Evolutionary conservation across 2,329 filamentous ascomycete genomes (phyloP).

Genomic region (Alternaria dauci): DNA sequence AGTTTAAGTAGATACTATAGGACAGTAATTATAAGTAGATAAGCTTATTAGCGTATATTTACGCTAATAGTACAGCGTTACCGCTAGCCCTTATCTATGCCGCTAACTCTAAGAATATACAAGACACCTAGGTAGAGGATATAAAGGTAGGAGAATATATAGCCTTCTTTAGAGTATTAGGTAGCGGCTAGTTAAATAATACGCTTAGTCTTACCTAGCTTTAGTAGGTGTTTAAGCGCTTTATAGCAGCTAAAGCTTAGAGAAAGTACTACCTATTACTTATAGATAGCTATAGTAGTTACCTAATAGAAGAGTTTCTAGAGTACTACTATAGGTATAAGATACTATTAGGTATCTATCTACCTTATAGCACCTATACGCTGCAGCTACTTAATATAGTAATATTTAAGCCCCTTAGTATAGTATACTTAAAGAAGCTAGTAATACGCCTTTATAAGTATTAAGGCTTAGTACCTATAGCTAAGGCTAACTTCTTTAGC

Average conservation of each 20-base stretch:
- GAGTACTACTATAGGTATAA: constrained; percentile 20
- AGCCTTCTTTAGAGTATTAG: not conserved
- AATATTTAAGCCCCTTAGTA: constrained; percentile 1
- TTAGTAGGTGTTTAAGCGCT: constrained; percentile 9
- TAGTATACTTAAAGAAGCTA: not conserved
- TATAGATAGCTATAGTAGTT: constrained; percentile 48
- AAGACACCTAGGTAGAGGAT: not conserved
- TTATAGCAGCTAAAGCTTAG: constrained; percentile 26
- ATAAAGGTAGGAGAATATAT: constrained; percentile 3
- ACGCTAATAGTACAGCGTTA: constrained; percentile 20
- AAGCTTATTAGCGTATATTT: constrained; percentile 18
- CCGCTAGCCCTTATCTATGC: constrained; percentile 20
- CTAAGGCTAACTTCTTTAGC: no score
- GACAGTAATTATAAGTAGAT: constrained; percentile 18
- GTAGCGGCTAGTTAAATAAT: constrained; percentile 1
- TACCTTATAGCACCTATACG: constrained; percentile 2
- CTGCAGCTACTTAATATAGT: constrained; percentile 15
- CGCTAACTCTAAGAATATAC: constrained; percentile 13
- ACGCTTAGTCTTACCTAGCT: constrained; percentile 2
- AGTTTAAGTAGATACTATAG: constrained; percentile 7
- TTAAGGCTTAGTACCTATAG: no score
- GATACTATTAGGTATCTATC: not conserved
- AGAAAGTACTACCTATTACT: constrained; percentile 49
- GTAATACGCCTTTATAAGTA: not conserved
- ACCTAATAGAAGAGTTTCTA: constrained; percentile 47